Base-by-base conservation (phyloP, 345 rosid species). In the Abelmoschus esculentus region DNA sequence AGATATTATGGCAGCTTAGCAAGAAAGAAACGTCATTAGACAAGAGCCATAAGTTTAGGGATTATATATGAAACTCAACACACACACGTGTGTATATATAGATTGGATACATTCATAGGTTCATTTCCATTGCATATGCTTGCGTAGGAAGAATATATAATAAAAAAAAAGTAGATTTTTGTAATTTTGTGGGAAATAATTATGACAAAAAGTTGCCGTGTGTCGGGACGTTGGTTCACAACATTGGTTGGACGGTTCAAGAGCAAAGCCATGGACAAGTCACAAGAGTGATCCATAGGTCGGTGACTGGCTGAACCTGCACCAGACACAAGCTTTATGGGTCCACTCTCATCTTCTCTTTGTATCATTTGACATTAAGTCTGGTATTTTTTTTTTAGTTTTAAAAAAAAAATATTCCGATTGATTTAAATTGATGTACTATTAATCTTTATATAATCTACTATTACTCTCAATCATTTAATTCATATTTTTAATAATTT, bases 191-290 rank as follows among this genome's bases (percentile, higher is more conserved):
- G 70, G 28, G 44, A n/a, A 34, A 34, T 18, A 54, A 54, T 40
- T 7, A 40, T 40, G 44, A 40, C 11, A 40, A 8, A 40, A 40
- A 40, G 53, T 52, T 52, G 19, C 6, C 0, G 2, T 1, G 19
- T 66, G 70, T n/a, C 58, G 8, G 22, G 56, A 5, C 13, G 26
- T 22, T 22, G 26, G 26, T 22, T 22, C 9, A 34, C 17, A 11
- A 18, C 61, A 68, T 36, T 68, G 61, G 61, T 40, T 68, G 71
- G 71, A 18, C 71, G 71, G 62, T 49, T 28, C 60, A 31, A 67
- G 14, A 18, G 69, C 40, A 36, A 36, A 36, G 8, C 40, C 40
- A 7, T 36, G 6, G 40, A 36, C 0, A 36, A 36, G 40, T 36
- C 40, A 36, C 40, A 36, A 36, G 8, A 36, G 40, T 6, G 40